These are phyloP conservation scores for Tylopilus vinaceipallidus DNA, from an alignment of 768 basidiomycete species.

Conservation along the genomic window DNA sequence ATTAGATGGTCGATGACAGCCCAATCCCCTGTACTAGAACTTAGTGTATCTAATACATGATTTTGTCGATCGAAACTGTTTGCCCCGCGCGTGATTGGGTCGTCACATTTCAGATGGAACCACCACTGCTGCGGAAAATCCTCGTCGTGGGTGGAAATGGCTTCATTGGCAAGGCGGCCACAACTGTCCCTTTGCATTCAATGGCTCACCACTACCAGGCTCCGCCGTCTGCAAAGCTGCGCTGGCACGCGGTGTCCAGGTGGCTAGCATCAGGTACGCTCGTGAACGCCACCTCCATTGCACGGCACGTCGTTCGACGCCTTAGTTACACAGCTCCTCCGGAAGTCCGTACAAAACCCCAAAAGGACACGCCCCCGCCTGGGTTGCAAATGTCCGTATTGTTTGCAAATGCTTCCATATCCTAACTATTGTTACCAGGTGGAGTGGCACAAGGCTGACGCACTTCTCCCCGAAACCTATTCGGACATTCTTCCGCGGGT, in stretches of 20 bases:
- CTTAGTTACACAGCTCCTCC: constrained; percentile 68
- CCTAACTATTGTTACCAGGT: constrained; percentile 49
- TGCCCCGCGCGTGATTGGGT: background rate
- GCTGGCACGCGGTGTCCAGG: constrained; percentile 77
- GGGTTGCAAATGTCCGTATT: constrained; percentile 67
- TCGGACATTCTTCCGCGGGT: constrained; percentile 60
- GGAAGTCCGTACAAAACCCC: constrained; percentile 83
- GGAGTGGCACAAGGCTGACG: constrained; percentile 83
- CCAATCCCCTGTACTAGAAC: background rate
- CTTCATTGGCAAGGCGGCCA: constrained; percentile 71
- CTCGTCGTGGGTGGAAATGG: constrained; percentile 99
- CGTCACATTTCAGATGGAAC: constrained; percentile 17
- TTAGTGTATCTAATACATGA: constrained; percentile 1
- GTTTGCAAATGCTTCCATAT: background rate
- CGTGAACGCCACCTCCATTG: background rate
- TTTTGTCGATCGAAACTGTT: too few species aligned
- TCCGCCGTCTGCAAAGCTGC: constrained; percentile 93
- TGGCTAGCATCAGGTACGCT: constrained; percentile 81
- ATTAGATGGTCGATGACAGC: constrained; percentile 1
- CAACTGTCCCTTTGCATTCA: background rate
- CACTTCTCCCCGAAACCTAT: constrained; percentile 75
- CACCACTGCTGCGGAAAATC: constrained; percentile 51
- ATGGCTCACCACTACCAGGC: constrained; percentile 47
- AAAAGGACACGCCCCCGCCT: constrained; percentile 88
- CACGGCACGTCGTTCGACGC: background rate